Evolutionary conservation across 176 grass and related monocot genomes (phyloP), one percentile per base, ranked within the genome.

Genomic region (Cymbopogon citratus): DNA sequence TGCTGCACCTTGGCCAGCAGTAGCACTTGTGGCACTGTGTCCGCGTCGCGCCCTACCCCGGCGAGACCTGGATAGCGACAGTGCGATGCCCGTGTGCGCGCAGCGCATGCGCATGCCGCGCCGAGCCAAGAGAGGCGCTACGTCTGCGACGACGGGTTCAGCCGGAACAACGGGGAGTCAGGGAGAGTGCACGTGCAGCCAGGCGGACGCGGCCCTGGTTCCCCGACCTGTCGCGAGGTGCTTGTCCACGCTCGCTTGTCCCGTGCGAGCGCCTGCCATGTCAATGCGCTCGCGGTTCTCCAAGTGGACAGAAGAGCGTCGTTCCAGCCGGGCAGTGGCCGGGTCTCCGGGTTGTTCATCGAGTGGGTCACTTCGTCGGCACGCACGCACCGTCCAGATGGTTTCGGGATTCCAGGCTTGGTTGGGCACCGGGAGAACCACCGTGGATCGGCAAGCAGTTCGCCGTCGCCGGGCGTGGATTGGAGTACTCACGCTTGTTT

Each of bases 251-350:
- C 64, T 27, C 51, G 28, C 29, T 71, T 71, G 79, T 77, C 80
- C 71, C 3, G 26, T 10, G 45, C 68, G 62, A n/a, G n/a, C 43
- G 71, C 57, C 2, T 25, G 60, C 38, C 74, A 24, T 11, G n/a
- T 16, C 75, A 28, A 78, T 64, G 15, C 19, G 49, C 73, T 1
- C 61, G 60, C 76, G 76, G 68, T 12, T 66, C 86, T 84, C 81
- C 81, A 79, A 49, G 75, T 59, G 86, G 75, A 74, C 14, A 7
- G n/a, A n/a, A n/a, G n/a, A n/a, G n/a, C n/a, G 38, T 28, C 73
- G 46, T 29, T 63, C 44, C 19, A 29, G 34, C 12, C n/a, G 25
- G 4, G 31, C 31, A 1, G 57, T 52, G 48, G 14, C 9, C 73
- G 31, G 16, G 52, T 13, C 16, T 28, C 66, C 41, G 56, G 25